A percentile compares a stretch with the other conserved stretches of the same genome.
Conservation (phyloP, 2,329 filamentous ascomycete genomes). For the Colletotrichum destructivum region DNA sequence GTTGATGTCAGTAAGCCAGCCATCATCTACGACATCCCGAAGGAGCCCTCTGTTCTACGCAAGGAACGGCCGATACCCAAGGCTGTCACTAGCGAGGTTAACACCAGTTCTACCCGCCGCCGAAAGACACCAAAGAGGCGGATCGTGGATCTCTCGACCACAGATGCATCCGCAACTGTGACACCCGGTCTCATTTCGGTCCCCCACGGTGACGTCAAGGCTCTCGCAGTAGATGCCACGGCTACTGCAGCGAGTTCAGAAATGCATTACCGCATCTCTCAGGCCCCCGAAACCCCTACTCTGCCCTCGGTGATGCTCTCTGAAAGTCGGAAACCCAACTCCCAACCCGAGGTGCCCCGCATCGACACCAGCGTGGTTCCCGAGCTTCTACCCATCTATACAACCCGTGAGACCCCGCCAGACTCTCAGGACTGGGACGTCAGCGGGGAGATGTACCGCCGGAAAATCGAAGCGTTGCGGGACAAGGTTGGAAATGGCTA, state of each 20-base stretch:
- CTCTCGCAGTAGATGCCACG: constrained; percentile 32
- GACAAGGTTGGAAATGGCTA: constrained; percentile 90
- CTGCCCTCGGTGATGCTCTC: constrained; percentile 50
- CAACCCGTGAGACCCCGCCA: constrained; percentile 50
- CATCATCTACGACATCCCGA: constrained; percentile 67
- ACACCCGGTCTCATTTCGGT: constrained; percentile 30
- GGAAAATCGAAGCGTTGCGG: constrained; percentile 88
- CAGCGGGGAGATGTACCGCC: constrained; percentile 84
- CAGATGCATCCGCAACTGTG: constrained; percentile 52
- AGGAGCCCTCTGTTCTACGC: constrained; percentile 68
- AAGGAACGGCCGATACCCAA: constrained; percentile 71
- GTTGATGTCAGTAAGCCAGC: constrained; percentile 79
- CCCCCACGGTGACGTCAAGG: constrained; percentile 23
- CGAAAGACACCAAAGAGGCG: constrained; percentile 73
- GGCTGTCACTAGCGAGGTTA: constrained; percentile 70
- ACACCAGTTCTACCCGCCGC: constrained; percentile 72
- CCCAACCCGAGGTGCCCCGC: constrained; percentile 54
- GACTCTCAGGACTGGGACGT: constrained; percentile 72
- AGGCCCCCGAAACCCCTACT: constrained; percentile 56
- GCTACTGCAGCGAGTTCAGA: constrained; percentile 43
- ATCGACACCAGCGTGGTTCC: constrained; percentile 56
- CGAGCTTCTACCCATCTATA: constrained; percentile 51
- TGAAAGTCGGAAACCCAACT: constrained; percentile 52
- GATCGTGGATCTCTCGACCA: constrained; percentile 75
- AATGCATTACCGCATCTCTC: constrained; percentile 63